These are phyloP conservation scores for Lactarius vividus DNA, from an alignment of 768 basidiomycete genomes.

Conservation along the genomic window DNA sequence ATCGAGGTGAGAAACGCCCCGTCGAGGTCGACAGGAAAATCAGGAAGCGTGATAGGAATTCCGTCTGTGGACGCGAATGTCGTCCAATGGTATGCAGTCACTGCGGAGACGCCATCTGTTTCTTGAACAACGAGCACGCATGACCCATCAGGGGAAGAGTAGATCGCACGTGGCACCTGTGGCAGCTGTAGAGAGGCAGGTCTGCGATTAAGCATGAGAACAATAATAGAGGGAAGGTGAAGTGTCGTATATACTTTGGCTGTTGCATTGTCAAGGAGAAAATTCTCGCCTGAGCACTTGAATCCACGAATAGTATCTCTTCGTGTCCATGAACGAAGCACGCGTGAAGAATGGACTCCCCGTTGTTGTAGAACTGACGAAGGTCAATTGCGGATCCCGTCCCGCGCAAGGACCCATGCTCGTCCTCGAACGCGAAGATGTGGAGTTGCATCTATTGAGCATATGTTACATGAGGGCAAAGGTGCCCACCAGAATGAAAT, in stretches of 20 bases:
- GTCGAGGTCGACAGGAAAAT: slow-evolving; percentile 26
- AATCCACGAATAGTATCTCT: slow-evolving; percentile 53
- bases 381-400: slow-evolving; percentile 44
- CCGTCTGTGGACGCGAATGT: slow-evolving; percentile 54
- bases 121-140: slow-evolving; percentile 45
- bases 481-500: background rate
- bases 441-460: slow-evolving; percentile 38
- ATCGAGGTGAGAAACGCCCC: slow-evolving; percentile 46
- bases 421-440: slow-evolving; percentile 48
- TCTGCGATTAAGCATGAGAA: slow-evolving; percentile 31
- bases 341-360: slow-evolving; percentile 35
- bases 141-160: slow-evolving; percentile 54
- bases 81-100: slow-evolving; percentile 52
- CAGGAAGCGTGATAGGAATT: slow-evolving; percentile 37
- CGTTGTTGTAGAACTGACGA: slow-evolving; percentile 41
- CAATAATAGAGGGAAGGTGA: too few relatives aligned
- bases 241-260: slow-evolving; percentile 41
- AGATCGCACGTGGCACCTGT: slow-evolving; percentile 36
- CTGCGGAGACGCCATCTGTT: background rate
- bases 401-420: slow-evolving; percentile 40
- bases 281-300: slow-evolving; percentile 42
- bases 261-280: slow-evolving; percentile 54
- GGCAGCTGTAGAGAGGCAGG: slow-evolving; percentile 45
- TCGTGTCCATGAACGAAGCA: slow-evolving; percentile 51
- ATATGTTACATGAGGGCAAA: background rate